These are phyloP conservation scores for Chimonanthus salicifolius DNA, from an alignment of 164 flowering plant species.

Conservation along the genomic window DNA sequence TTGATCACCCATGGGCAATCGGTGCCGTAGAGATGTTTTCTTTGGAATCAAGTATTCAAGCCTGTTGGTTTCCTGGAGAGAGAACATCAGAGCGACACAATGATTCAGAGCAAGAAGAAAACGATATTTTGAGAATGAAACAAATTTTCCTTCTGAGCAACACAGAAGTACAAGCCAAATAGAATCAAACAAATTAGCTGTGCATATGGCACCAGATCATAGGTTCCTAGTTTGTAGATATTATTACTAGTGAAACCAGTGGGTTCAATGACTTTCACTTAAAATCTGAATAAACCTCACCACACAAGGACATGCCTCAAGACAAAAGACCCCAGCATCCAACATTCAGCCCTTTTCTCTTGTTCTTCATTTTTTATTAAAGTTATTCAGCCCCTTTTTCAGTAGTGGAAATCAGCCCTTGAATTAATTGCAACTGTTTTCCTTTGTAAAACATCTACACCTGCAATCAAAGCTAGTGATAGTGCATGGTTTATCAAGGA, in stretches of 20 bases:
- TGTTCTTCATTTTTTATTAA: too few relatives aligned
- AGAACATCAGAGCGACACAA: neutral
- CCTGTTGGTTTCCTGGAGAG: constrained; percentile 74
- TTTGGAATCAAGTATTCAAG: constrained; percentile 90
- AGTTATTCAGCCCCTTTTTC: too few relatives aligned
- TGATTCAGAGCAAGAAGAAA: neutral
- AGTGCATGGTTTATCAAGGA: too few relatives aligned
- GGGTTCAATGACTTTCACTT: neutral
- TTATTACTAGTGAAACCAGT: neutral
- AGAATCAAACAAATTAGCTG: neutral
- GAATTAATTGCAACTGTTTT: too few relatives aligned
- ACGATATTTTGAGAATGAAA: too few relatives aligned
- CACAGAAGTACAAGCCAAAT: neutral
- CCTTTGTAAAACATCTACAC: too few relatives aligned
- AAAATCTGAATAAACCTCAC: neutral
- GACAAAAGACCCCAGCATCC: neutral
- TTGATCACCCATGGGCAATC: constrained; percentile 95
- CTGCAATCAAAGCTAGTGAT: too few relatives aligned
- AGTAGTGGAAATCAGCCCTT: too few relatives aligned
- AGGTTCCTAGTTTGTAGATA: neutral
- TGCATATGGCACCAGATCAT: neutral
- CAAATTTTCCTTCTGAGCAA: neutral
- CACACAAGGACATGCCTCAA: neutral
- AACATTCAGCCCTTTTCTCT: neutral
- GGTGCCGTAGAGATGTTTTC: constrained; percentile 84